phyloP scores from a whole-genome alignment of 169 alveolate species.

The Plasmodium adleri region DNA sequence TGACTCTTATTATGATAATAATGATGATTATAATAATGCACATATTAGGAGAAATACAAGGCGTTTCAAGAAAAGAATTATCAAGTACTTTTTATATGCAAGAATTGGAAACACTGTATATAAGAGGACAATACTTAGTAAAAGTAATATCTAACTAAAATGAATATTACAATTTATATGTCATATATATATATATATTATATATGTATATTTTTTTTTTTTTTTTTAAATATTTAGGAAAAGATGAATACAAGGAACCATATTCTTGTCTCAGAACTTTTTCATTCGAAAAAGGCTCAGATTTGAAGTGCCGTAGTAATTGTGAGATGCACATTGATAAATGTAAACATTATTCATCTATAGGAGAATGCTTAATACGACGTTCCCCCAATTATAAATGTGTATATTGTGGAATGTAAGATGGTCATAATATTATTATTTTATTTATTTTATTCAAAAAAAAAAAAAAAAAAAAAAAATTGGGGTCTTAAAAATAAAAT shows the following conservation, averaged over 20 bases:
- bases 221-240: slow-evolving; percentile 15
- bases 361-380: slow-evolving; percentile 36
- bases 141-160: slow-evolving; percentile 10
- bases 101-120: slow-evolving; percentile 23
- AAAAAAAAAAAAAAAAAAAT: slow-evolving; percentile 9
- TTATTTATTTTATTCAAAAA: background rate
- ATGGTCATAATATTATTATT: background rate
- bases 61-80: slow-evolving; percentile 5
- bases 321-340: slow-evolving; percentile 24
- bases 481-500: background rate
- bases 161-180: background rate
- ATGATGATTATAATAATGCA: background rate
- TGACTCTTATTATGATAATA: slow-evolving; percentile 3
- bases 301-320: slow-evolving; percentile 34
- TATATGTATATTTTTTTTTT: background rate
- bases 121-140: slow-evolving; percentile 13
- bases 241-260: slow-evolving; percentile 57
- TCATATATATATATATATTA: background rate
- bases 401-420: slow-evolving; percentile 68
- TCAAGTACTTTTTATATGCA: background rate
- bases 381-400: slow-evolving; percentile 38
- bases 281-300: slow-evolving; percentile 25
- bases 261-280: slow-evolving; percentile 49
- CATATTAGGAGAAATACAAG: background rate
- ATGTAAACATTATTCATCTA: slow-evolving; percentile 13